A percentile compares a stretch with the other conserved stretches of the same genome.
Evolutionary conservation across 1,284 basidiomycete species (phyloP).

Genomic region (Cutaneotrichosporon cutaneum): DNA sequence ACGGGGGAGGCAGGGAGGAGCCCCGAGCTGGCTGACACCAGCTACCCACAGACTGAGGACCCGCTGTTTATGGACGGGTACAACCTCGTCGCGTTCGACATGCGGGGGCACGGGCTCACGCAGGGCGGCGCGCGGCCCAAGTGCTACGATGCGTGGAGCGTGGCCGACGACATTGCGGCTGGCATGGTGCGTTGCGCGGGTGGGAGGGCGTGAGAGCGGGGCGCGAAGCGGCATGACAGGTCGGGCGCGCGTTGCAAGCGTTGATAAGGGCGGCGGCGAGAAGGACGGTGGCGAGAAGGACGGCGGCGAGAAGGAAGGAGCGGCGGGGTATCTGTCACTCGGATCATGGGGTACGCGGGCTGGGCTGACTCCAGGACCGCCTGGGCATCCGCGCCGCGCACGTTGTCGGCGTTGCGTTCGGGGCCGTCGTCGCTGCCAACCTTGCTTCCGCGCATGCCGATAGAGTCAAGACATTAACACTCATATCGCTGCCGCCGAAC

Average conservation of each 20-base stretch:
- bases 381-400: constrained; percentile 26
- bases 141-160: constrained; percentile 15
- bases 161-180: constrained; percentile 20
- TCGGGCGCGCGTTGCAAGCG: too few relatives aligned
- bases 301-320: too few relatives aligned
- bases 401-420: constrained; percentile 27
- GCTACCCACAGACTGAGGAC: constrained; percentile 39
- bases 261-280: too few relatives aligned
- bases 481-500: constrained; percentile 23
- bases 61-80: constrained; percentile 28
- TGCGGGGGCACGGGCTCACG: constrained; percentile 31
- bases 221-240: too few relatives aligned
- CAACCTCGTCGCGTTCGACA: constrained; percentile 34
- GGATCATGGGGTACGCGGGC: too few relatives aligned
- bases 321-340: too few relatives aligned
- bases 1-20: too few relatives aligned
- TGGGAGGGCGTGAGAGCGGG: not conserved
- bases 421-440: constrained; percentile 22
- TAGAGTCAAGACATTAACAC: constrained; percentile 16
- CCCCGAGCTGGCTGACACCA: constrained; percentile 20
- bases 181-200: constrained; percentile 19
- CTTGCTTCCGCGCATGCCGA: constrained; percentile 19
- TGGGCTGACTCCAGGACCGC: not conserved
- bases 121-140: constrained; percentile 10
- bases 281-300: not conserved